phyloP scores from a whole-genome alignment of 345 rosid species.

The Anastatica hierochuntica region DNA sequence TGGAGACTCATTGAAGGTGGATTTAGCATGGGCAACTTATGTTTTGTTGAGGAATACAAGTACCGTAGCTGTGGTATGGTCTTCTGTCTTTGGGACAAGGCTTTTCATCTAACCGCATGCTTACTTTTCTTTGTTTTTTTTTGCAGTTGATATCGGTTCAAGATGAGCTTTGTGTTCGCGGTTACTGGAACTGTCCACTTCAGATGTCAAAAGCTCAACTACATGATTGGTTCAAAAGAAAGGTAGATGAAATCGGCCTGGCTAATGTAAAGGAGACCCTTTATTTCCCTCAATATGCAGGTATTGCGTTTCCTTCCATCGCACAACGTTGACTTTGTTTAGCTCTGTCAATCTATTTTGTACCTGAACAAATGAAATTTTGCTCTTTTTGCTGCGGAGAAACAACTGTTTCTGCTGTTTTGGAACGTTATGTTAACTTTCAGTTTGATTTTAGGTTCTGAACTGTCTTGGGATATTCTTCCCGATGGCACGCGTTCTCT shows the following conservation, averaged over 20 bases:
- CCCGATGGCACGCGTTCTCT: slow-evolving; percentile 61
- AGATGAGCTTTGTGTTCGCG: slow-evolving; percentile 70
- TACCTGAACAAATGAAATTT: neutral
- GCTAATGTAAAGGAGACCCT: slow-evolving; percentile 56
- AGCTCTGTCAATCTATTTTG: neutral
- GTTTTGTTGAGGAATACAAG: slow-evolving; percentile 74
- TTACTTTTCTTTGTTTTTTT: neutral
- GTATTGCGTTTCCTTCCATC: slow-evolving; percentile 26
- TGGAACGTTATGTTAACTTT: neutral
- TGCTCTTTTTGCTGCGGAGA: neutral
- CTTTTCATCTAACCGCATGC: neutral
- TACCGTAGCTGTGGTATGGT: slow-evolving; percentile 56
- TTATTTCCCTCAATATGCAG: slow-evolving; percentile 58
- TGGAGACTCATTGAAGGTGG: slow-evolving; percentile 42
- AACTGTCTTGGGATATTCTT: slow-evolving; percentile 41
- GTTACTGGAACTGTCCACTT: slow-evolving; percentile 67
- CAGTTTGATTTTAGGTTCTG: slow-evolving; percentile 41
- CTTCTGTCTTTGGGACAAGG: neutral
- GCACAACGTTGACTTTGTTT: neutral
- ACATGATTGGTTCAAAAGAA: slow-evolving; percentile 53
- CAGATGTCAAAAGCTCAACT: slow-evolving; percentile 35
- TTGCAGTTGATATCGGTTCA: slow-evolving; percentile 42
- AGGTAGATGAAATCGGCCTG: slow-evolving; percentile 47
- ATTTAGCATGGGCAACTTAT: slow-evolving; percentile 84
- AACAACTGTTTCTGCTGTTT: neutral